Percentiles rank a stretch among this genome's conserved stretches.
phyloP scores from a whole-genome alignment of 148 eudicot genomes.

The Rheum nobile region DNA sequence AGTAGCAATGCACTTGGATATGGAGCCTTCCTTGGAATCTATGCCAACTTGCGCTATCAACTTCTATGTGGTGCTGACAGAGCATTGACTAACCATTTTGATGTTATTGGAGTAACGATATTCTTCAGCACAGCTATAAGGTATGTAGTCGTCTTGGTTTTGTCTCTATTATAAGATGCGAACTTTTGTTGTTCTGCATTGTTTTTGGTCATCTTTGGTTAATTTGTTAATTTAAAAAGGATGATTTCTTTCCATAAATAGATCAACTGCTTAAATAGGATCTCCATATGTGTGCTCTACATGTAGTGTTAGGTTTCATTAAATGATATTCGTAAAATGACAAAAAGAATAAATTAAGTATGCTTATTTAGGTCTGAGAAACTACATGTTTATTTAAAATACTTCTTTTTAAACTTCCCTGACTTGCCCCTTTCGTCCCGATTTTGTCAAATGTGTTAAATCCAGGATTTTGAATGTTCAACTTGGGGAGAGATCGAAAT shows the following conservation, averaged over 20 bases:
- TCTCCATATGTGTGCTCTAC: background rate
- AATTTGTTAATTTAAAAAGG: background rate
- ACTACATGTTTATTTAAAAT: background rate
- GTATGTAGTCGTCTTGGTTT: conserved; percentile 20
- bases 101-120: conserved; percentile 68
- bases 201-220: background rate
- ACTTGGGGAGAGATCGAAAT: conserved; percentile 74
- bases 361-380: background rate
- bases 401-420: background rate
- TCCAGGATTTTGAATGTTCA: conserved; percentile 72
- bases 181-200: background rate
- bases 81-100: conserved; percentile 58
- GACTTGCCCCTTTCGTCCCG: background rate
- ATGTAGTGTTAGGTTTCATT: background rate
- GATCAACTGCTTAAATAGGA: background rate
- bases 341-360: background rate
- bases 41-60: conserved; percentile 84
- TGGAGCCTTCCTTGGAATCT: conserved; percentile 81
- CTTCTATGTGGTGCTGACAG: conserved; percentile 73
- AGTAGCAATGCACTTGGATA: conserved; percentile 81
- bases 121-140: conserved; percentile 75
- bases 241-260: background rate
- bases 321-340: background rate
- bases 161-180: background rate
- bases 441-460: conserved; percentile 5